A percentile compares a stretch with the other conserved stretches of the same genome.
phyloP scores from a whole-genome alignment of 495 filamentous ascomycete species.

The Mytilinidion resinicola region DNA sequence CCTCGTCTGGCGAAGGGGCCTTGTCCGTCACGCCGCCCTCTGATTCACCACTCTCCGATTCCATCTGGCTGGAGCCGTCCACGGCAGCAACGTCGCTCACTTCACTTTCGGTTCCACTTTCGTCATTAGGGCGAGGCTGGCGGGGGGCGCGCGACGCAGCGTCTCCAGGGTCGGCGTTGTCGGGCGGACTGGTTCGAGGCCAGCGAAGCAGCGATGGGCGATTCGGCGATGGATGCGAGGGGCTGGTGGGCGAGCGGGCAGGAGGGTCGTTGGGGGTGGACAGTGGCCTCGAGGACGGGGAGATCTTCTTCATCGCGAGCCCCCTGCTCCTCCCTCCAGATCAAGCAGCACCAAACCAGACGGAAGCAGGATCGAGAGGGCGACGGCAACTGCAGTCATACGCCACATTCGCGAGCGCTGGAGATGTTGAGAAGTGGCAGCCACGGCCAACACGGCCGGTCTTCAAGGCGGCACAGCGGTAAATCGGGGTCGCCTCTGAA shows the following conservation, averaged over 20 bases:
- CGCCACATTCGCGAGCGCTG: slow-evolving; percentile 6
- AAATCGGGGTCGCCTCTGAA: no score
- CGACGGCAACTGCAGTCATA: not conserved
- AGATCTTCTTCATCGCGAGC: slow-evolving; percentile 16
- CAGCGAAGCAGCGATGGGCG: not conserved
- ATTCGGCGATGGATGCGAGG: not conserved
- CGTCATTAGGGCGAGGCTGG: not conserved
- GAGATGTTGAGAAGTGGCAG: not conserved
- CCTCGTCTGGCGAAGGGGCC: slow-evolving; percentile 15
- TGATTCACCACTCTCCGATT: not conserved
- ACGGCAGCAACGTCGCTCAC: not conserved
- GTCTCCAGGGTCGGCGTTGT: slow-evolving; percentile 4
- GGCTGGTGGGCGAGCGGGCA: not conserved
- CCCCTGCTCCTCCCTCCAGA: slow-evolving; percentile 17
- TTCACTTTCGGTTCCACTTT: slow-evolving; percentile 7
- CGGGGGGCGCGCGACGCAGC: slow-evolving; percentile 3
- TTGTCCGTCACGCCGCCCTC: not conserved
- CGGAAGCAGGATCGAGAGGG: slow-evolving; percentile 1
- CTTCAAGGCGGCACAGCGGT: no score
- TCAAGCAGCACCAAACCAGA: slow-evolving; percentile 1
- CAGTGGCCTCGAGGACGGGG: slow-evolving; percentile 14
- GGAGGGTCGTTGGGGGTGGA: not conserved
- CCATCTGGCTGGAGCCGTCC: slow-evolving; percentile 2
- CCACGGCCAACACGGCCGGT: no score
- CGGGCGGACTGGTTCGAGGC: not conserved